Evolutionary conservation across 805 yeast species (phyloP).

Genomic region (Kurtzmaniella cleridarum): DNA sequence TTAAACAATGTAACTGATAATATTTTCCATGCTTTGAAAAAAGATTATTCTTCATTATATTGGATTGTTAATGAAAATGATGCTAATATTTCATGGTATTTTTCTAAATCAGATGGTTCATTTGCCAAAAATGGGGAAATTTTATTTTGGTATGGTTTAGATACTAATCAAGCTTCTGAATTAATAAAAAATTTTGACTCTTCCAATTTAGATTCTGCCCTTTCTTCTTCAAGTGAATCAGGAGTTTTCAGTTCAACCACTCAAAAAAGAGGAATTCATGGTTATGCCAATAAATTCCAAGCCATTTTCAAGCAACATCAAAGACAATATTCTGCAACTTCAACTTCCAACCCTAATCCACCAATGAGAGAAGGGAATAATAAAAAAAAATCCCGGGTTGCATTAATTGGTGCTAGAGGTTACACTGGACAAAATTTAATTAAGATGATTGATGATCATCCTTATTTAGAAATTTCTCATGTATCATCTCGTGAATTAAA

Average conservation of each 20-base stretch:
- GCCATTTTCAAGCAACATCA: background rate
- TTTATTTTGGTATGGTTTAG: constrained; percentile 91
- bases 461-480: constrained; percentile 79
- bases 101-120: constrained; percentile 90
- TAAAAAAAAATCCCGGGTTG: constrained; percentile 64
- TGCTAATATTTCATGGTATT: constrained; percentile 86
- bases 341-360: constrained; percentile 54
- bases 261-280: constrained; percentile 50
- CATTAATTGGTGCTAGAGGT: constrained; percentile 97
- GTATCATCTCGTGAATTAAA: constrained; percentile 93
- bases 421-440: constrained; percentile 93
- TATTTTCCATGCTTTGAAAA: constrained; percentile 75
- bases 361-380: constrained; percentile 64
- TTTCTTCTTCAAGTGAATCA: constrained; percentile 35
- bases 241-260: constrained; percentile 44
- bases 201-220: constrained; percentile 27
- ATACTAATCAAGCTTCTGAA: constrained; percentile 54
- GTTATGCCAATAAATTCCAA: constrained; percentile 14
- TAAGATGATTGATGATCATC: constrained; percentile 80
- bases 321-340: constrained; percentile 25
- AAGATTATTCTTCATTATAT: constrained; percentile 67
- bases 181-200: constrained; percentile 51
- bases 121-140: constrained; percentile 84
- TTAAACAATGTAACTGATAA: constrained; percentile 95
- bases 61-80: constrained; percentile 93